phyloP scores from a whole-genome alignment of 1,284 basidiomycete species.

The Tilletia indica region DNA sequence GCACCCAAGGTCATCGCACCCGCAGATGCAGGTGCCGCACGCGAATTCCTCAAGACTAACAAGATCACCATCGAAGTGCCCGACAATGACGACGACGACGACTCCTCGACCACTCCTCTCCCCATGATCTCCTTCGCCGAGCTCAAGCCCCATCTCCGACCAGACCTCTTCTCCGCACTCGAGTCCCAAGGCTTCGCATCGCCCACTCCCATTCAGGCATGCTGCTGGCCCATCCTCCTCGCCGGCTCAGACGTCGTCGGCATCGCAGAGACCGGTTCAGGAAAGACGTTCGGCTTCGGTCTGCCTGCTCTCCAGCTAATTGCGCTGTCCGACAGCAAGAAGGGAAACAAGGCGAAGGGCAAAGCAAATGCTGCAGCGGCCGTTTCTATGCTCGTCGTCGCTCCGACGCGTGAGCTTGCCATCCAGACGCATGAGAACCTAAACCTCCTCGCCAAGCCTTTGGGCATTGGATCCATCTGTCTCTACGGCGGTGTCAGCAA shows the following conservation, averaged over 20 bases:
- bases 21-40: conserved; percentile 56
- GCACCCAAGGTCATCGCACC: conserved; percentile 46
- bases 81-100: conserved; percentile 56
- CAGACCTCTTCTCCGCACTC: conserved; percentile 63
- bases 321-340: conserved; percentile 36
- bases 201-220: conserved; percentile 93
- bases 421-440: conserved; percentile 90
- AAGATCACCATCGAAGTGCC: conserved; percentile 54
- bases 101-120: conserved; percentile 57
- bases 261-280: conserved; percentile 93
- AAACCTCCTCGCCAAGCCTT: conserved; percentile 71
- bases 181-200: conserved; percentile 71
- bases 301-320: conserved; percentile 79
- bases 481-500: conserved; percentile 91
- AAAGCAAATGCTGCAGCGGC: conserved; percentile 53
- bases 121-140: conserved; percentile 73
- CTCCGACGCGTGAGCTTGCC: conserved; percentile 90
- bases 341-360: conserved; percentile 39
- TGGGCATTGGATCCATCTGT: conserved; percentile 77
- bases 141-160: conserved; percentile 67
- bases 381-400: conserved; percentile 78
- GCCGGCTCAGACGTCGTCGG: conserved; percentile 84
- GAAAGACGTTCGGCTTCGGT: conserved; percentile 95
- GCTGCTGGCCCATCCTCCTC: conserved; percentile 87
- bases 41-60: conserved; percentile 47